Evolutionary conservation across 106 monocot species (phyloP).

Genomic region (Narthecium ossifragum): DNA sequence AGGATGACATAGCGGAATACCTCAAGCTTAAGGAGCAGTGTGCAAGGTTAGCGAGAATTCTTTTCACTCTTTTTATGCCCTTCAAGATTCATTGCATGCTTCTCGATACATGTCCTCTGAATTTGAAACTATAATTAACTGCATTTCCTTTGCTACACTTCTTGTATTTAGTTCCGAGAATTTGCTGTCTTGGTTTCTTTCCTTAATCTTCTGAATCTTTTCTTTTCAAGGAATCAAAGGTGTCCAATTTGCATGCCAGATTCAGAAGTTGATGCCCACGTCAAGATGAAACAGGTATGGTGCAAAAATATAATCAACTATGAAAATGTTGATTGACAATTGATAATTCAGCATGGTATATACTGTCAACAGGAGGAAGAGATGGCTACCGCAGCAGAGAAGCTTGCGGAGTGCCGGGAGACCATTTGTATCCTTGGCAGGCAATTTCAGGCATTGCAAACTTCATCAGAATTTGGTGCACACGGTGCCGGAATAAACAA

Average conservation of each 20-base stretch:
- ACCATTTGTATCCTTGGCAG: slow-evolving; percentile 31
- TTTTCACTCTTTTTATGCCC: background rate
- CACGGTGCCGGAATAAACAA: slow-evolving; percentile 4
- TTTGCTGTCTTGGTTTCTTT: background rate
- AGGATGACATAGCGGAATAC: slow-evolving; percentile 11
- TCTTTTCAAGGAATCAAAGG: slow-evolving; percentile 37
- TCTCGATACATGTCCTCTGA: background rate
- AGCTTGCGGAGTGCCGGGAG: slow-evolving; percentile 43
- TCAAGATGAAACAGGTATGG: slow-evolving; percentile 58
- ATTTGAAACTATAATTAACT: too few relatives aligned
- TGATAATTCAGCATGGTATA: background rate
- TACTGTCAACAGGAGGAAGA: slow-evolving; percentile 24
- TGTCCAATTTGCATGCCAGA: slow-evolving; percentile 13
- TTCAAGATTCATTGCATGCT: background rate
- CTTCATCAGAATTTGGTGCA: slow-evolving; percentile 7
- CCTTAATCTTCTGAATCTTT: background rate
- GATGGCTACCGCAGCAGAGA: slow-evolving; percentile 30
- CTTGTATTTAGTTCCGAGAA: background rate
- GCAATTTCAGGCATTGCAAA: slow-evolving; percentile 23
- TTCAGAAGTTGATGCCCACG: slow-evolving; percentile 40
- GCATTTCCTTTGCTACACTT: background rate
- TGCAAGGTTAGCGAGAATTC: background rate
- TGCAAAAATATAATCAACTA: background rate
- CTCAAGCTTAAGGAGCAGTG: slow-evolving; percentile 2
- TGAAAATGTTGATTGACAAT: background rate